phyloP scores from a whole-genome alignment of 257 asterid species.

The Coffea canephora region DNA sequence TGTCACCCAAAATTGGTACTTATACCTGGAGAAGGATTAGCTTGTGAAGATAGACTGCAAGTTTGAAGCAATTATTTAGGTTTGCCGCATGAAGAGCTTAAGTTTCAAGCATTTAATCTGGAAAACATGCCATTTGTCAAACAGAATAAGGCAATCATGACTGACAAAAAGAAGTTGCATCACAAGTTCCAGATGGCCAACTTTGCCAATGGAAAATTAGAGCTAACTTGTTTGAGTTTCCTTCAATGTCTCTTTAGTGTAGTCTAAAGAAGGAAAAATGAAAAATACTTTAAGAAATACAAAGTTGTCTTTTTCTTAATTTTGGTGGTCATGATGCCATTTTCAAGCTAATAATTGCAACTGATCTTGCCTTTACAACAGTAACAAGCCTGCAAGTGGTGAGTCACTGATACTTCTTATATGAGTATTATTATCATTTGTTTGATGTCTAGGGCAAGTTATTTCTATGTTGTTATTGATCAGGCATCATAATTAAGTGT shows the following conservation, averaged over 20 bases:
- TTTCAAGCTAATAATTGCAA: neutral
- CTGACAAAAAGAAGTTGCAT: neutral
- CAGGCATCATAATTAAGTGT: neutral
- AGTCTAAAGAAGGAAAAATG: neutral
- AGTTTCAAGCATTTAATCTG: neutral
- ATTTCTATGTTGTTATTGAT: neutral
- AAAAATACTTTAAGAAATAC: neutral
- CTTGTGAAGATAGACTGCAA: neutral
- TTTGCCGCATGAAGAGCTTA: neutral
- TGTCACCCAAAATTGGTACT: neutral
- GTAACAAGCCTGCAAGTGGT: neutral
- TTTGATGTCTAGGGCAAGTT: neutral
- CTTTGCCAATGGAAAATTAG: neutral
- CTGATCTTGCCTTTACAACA: neutral
- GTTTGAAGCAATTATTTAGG: neutral
- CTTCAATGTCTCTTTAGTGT: neutral
- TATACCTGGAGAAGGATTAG: neutral
- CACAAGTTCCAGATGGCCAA: neutral
- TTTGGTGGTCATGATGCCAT: neutral
- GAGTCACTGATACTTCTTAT: neutral
- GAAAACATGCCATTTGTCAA: neutral
- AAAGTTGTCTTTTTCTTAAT: neutral
- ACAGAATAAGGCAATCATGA: neutral
- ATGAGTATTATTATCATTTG: neutral
- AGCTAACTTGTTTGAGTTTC: neutral